Conservation (phyloP, 352 stramenopile genomes). For the Pythium rishiriense region DNA sequence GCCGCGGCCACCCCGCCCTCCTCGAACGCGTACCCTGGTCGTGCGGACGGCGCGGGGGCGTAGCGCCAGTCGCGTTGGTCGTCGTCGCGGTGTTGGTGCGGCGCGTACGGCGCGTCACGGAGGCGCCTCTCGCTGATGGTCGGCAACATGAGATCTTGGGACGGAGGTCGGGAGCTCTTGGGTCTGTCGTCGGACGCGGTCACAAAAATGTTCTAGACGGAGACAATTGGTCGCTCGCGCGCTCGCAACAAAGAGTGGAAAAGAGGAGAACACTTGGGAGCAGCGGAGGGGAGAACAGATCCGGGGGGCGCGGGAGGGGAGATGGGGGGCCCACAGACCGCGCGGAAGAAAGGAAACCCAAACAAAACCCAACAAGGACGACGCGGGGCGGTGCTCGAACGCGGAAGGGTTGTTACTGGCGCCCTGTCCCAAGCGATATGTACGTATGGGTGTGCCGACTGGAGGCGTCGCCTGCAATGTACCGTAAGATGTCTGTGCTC, state of each 20-base stretch:
- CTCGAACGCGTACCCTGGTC: background rate
- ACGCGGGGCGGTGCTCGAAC: constrained; percentile 5
- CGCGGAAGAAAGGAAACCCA: constrained; percentile 3
- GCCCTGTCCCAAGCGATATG: background rate
- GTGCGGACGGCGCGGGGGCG: background rate
- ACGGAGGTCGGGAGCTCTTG: background rate
- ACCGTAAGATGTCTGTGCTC: background rate
- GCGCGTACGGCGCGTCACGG: background rate
- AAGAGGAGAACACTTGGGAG: background rate
- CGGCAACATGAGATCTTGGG: constrained; percentile 4
- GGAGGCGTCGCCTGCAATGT: background rate
- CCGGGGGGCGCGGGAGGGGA: background rate
- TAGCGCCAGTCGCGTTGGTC: constrained; percentile 2
- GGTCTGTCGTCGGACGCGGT: background rate
- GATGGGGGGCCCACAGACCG: background rate
- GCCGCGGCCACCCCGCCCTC: background rate
- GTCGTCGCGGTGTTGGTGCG: background rate
- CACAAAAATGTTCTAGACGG: background rate
- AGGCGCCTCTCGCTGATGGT: constrained; percentile 1
- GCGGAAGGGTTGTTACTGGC: background rate
- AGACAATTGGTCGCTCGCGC: background rate
- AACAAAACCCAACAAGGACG: background rate
- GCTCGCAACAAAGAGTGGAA: background rate
- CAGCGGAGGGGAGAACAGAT: background rate
- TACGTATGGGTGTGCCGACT: background rate